Base-by-base conservation (phyloP, 495 filamentous ascomycete genomes). In the Penicillium lagena region DNA sequence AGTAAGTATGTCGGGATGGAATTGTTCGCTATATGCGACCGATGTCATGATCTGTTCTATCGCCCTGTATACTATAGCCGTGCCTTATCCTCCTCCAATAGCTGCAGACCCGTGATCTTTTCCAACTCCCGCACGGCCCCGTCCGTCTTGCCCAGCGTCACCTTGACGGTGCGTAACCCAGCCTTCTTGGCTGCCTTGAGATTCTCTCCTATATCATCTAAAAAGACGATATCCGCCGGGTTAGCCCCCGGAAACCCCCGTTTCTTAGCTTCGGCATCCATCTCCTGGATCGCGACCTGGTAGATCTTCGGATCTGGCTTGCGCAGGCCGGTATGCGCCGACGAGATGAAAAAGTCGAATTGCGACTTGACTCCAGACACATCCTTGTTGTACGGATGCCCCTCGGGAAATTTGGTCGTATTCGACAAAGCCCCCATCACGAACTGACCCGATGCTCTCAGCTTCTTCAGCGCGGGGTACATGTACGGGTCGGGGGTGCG, bases 191-290 rank as follows among this genome's bases (percentile, higher is more conserved):
- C 93, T 9, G 76, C 79, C 69, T 89, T 91, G 52, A 96, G 62
- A 61, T 98, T 98, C 70, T 87, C 80, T 0, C 93, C 93, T 58
- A 98, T 97, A 65, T 98, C 93, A 71, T 98, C 93, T 39, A 96
- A 62, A 63, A 98, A 97, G 12, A 95, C 70, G 37, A 95, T 68
- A 41, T 96, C 87, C 9, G 70, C 73, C 1, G 86, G 66, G 47
- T 65, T 64, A 1, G 90, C 65, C 1, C 75, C 79, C 1, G 73
- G 55, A 63, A 77, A 67, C 10, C 76, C 77, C 47, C 60, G 71
- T 41, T 64, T 64, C 62, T 67, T 70, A n/a, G 80, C 77, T 46
- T 76, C 75, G 48, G 72, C 70, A 54, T 85, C 65, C 51, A 89
- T 71, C 58, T 78, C 70, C 38, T 72, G 57, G 39, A 96, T 50